Evolutionary conservation across 768 basidiomycete species (phyloP).

Genomic region (Crepidotus variabilis): DNA sequence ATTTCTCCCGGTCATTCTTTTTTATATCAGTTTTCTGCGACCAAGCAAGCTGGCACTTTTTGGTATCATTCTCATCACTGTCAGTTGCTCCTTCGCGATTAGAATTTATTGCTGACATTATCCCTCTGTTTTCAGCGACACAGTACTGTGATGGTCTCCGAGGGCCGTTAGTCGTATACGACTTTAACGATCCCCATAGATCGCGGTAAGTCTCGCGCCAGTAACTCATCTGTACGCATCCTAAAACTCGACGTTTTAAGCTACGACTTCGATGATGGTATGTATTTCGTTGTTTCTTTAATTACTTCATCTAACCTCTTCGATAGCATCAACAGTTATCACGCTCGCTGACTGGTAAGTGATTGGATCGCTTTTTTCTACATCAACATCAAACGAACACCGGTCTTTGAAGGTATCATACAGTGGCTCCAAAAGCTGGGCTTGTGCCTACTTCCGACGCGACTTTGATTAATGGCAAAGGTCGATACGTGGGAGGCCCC

Average conservation of each 20-base stretch:
- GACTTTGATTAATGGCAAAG: constrained; percentile 40
- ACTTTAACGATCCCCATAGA: constrained; percentile 27
- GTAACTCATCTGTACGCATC: not conserved
- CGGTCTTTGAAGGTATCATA: constrained; percentile 17
- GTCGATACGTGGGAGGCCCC: constrained; percentile 37
- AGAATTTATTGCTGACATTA: not conserved
- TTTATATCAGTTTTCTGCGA: constrained; percentile 31
- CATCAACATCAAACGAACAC: no score
- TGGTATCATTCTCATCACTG: constrained; percentile 34
- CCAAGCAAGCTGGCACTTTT: constrained; percentile 35
- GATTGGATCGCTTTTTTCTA: not conserved
- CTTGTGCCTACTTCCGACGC: constrained; percentile 22
- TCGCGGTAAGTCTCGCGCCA: not conserved
- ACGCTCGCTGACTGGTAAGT: constrained; percentile 42
- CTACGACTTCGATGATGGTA: constrained; percentile 45
- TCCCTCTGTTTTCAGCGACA: constrained; percentile 20
- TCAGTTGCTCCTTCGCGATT: constrained; percentile 3
- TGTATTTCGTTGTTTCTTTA: not conserved
- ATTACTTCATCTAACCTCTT: not conserved
- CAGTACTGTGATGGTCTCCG: constrained; percentile 51
- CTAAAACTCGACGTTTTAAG: constrained; percentile 1
- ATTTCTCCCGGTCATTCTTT: constrained; percentile 34
- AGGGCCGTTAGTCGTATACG: constrained; percentile 38
- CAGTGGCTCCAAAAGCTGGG: constrained; percentile 16
- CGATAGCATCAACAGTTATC: constrained; percentile 36